Evolutionary conservation across 148 eudicot species (phyloP).

Genomic region (Heliamphora exappendiculata): DNA sequence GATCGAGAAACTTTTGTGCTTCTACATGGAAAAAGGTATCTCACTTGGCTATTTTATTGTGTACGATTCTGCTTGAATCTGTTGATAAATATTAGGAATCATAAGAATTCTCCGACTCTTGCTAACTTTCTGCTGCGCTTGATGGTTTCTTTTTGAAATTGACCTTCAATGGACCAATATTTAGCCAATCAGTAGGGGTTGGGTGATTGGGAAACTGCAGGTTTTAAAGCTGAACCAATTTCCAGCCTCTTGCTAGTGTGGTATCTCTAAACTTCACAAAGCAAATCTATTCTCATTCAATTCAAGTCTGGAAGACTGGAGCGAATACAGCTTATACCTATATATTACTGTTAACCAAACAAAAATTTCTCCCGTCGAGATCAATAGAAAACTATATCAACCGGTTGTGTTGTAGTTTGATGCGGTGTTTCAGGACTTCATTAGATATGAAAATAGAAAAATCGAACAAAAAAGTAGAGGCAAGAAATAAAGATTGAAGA

Average conservation of each 20-base stretch:
- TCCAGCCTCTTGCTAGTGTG: conserved; percentile 1
- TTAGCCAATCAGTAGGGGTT: neutral
- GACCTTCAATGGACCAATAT: neutral
- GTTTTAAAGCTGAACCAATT: neutral
- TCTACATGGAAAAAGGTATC: neutral
- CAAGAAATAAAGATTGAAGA: too few relatives aligned
- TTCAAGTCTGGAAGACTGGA: too few relatives aligned
- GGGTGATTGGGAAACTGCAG: neutral
- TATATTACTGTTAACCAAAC: too few relatives aligned
- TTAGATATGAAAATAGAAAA: too few relatives aligned
- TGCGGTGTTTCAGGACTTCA: too few relatives aligned
- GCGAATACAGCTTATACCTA: too few relatives aligned
- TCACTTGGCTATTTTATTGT: neutral
- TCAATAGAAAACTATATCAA: too few relatives aligned
- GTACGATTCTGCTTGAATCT: neutral
- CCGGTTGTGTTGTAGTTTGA: too few relatives aligned
- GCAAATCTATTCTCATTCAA: too few relatives aligned
- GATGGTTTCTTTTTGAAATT: neutral
- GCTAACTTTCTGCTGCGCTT: neutral
- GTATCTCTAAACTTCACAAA: too few relatives aligned
- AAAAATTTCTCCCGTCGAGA: too few relatives aligned
- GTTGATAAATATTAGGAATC: neutral
- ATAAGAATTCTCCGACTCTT: neutral
- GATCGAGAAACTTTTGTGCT: neutral
- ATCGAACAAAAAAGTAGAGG: too few relatives aligned